Evolutionary conservation across 2,329 filamentous ascomycete species (phyloP), one percentile per base, ranked within the genome.

Genomic region (Rutstroemia sydowiana): DNA sequence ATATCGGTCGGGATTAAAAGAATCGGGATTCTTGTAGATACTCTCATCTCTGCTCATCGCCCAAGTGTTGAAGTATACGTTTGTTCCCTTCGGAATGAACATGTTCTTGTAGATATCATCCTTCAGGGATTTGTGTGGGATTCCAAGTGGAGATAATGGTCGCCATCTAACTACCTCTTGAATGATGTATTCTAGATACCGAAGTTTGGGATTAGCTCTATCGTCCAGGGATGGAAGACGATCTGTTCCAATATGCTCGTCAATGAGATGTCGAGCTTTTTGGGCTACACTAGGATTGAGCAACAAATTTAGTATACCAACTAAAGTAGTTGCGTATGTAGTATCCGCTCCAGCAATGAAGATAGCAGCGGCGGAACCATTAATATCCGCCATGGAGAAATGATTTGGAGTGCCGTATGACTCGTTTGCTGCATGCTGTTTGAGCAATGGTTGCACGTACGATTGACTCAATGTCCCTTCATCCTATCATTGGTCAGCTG

Each of bases 21-120:
- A 53, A 18, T 72, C 67, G 1, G 74, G 72, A 45, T 73, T 55
- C 3, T 48, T 52, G 63, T 76, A 77, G 2, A 67, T 62, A 3
- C 50, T 45, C 45, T 68, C 58, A 54, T 78, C 71, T 41, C 78
- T 76, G 62, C 78, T 76, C 65, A 84, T 77, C 36, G 74, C 73
- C 70, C 74, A 78, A 48, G 56, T 70, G 74, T 78, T 76, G 28
- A 70, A 69, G 48, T 69, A 74, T 64, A n/a, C 73, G 70, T 45
- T 73, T 60, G 61, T 76, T 72, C 78, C 79, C n/a, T 73, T 74
- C 9, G 77, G 78, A 45, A 83, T 80, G 53, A 73, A 72, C 64
- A 78, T 76, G 31, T 73, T 78, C 18, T 75, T 68, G 59, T 82
- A 83, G 10, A 73, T 67, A 51, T 83, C 79, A 45, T 82, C 78